Evolutionary conservation across 345 rosid species (phyloP), one percentile per base, ranked within the genome.

Genomic region (Stellera chamaejasme): DNA sequence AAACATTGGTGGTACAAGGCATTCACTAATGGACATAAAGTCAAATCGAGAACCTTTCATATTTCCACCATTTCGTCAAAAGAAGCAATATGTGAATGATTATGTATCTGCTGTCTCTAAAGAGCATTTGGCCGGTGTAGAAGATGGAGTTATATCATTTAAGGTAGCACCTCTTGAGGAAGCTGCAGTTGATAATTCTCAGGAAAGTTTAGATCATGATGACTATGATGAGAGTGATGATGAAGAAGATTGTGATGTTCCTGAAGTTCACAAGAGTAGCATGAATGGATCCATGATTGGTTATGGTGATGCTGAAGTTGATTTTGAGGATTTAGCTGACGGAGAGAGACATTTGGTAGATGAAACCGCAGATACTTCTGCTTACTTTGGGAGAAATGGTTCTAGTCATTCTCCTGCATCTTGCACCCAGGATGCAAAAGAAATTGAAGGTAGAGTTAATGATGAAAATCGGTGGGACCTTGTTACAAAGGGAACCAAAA

Each of bases 1-100:
- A 59, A 86, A 86, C 61, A 86, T 92, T 52, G 96, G 96, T 61
- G 82, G 73, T 73, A 64, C 84, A 51, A 84, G 93, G 66, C 84
- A 83, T 72, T 84, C 91, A 59, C 84, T 92, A 62, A 82, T 92
- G 97, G 95, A 82, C 71, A 84, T 92, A 64, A 84, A 75, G 72
- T 70, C 76, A 62, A 76, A 68, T 57, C 79, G 89, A 73, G 96
- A 75, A 62, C 99, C 99, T 45, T 86, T 84, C 66, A 73, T 88
- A 66, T 86, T 88, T 62, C 91, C 93, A 71, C 97, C 97, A 45
- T 92, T 88, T 76, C 69, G 79, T 72, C 79, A 58, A 52, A 64
- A 51, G 67, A 78, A 79, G 71, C 81, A 78, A 66, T 68, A 50
- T 56, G 63, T 65, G 36, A 72, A 74, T 66, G 66, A 76, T 54